Conservation (phyloP, 371 early-diverging fungal genomes). For the Mortierella sp. region DNA sequence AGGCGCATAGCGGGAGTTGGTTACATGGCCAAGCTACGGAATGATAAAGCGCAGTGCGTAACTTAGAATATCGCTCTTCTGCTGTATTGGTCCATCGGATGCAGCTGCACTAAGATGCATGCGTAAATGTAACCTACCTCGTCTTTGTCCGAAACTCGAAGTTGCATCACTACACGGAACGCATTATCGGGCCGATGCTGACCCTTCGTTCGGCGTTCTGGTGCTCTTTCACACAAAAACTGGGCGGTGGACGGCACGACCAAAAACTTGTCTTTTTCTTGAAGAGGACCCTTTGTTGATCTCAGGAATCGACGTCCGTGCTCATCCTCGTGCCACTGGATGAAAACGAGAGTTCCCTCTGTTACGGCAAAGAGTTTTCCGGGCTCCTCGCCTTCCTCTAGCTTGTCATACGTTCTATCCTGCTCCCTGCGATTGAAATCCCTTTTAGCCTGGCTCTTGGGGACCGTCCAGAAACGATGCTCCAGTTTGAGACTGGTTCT, state of each 20-base stretch:
- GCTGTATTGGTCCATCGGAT: not conserved
- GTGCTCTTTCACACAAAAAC: slow-evolving; percentile 1
- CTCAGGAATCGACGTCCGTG: slow-evolving; percentile 20
- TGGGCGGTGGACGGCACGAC: not conserved
- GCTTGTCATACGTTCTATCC: slow-evolving; percentile 12
- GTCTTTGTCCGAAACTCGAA: slow-evolving; percentile 37
- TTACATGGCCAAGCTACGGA: slow-evolving; percentile 33
- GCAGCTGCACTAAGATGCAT: not conserved
- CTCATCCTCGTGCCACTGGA: slow-evolving; percentile 13
- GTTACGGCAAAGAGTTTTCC: slow-evolving; percentile 24
- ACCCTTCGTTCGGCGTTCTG: not conserved
- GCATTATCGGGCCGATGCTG: slow-evolving; percentile 26
- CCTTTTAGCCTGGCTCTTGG: slow-evolving; percentile 20
- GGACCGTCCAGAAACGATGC: slow-evolving; percentile 28
- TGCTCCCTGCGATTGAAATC: slow-evolving; percentile 27
- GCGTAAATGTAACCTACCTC: no score
- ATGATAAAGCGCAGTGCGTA: not conserved
- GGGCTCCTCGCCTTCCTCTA: slow-evolving; percentile 19
- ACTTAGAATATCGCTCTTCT: no score
- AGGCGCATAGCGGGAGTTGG: slow-evolving; percentile 27
- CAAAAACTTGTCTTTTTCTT: not conserved
- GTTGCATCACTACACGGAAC: slow-evolving; percentile 15
- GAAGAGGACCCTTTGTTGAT: slow-evolving; percentile 1
- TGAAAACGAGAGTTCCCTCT: slow-evolving; percentile 19
- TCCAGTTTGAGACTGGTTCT: slow-evolving; percentile 22